Evolutionary conservation across 2,329 filamentous ascomycete species (phyloP).

Genomic region (Orbilia quercus): DNA sequence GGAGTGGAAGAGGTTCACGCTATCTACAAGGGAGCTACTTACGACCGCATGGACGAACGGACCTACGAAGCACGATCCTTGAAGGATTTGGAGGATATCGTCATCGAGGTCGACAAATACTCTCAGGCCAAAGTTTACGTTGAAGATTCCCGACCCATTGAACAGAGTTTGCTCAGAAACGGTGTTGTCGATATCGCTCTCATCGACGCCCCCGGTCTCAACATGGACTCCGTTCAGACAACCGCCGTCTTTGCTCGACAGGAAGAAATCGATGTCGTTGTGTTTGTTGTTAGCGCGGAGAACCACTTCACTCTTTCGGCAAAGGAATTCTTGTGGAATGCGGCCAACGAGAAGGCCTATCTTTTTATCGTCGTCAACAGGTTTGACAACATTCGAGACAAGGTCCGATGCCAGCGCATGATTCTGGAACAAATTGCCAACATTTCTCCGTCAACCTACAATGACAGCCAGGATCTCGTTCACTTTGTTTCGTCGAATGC

Average conservation of each 20-base stretch:
- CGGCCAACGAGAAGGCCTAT: conserved; percentile 95
- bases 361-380: conserved; percentile 99
- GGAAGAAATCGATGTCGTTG: conserved; percentile 98
- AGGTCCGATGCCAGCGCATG: conserved; percentile 88
- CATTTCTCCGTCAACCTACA: conserved; percentile 91
- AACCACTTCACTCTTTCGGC: conserved; percentile 98
- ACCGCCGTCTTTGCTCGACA: conserved; percentile 96
- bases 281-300: conserved; percentile 96
- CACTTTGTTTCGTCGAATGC: conserved; percentile 99
- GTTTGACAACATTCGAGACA: conserved; percentile 92
- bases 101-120: conserved; percentile 87
- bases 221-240: conserved; percentile 95
- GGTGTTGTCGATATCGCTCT: conserved; percentile 97
- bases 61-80: conserved; percentile 90
- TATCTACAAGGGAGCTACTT: conserved; percentile 81
- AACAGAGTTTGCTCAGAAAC: conserved; percentile 95
- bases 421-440: conserved; percentile 88
- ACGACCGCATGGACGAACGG: conserved; percentile 89
- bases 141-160: conserved; percentile 85
- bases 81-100: conserved; percentile 83
- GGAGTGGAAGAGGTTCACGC: conserved; percentile 95
- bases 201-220: conserved; percentile 94
- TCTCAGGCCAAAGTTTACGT: conserved; percentile 98
- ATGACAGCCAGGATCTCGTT: conserved; percentile 90
- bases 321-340: conserved; percentile 97